Conservation (phyloP, 495 filamentous ascomycete species). For the Xylaria flabelliformis region DNA sequence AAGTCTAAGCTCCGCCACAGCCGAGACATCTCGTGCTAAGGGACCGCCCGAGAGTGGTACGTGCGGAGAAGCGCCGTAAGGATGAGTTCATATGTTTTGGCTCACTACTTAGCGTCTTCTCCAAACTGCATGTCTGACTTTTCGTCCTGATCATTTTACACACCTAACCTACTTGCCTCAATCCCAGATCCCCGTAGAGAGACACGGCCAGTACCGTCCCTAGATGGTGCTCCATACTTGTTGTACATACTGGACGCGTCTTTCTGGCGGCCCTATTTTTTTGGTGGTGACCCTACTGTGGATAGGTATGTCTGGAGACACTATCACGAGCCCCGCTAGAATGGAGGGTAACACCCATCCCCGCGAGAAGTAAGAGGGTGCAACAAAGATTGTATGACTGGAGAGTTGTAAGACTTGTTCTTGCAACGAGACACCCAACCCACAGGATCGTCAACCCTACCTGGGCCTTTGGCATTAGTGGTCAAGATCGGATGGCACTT, state of each 20-base stretch:
- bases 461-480: not conserved
- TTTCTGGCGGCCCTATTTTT: not conserved
- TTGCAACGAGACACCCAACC: constrained; percentile 20
- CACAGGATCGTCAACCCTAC: constrained; percentile 26
- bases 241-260: not conserved
- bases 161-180: constrained; percentile 3
- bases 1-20: constrained; percentile 10
- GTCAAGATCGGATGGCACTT: not conserved
- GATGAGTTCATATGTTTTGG: constrained; percentile 11
- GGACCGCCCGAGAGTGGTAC: not conserved
- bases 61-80: constrained; percentile 19
- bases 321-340: constrained; percentile 23
- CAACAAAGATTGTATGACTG: not conserved
- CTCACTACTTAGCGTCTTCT: constrained; percentile 1
- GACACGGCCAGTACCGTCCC: constrained; percentile 6
- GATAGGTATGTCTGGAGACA: constrained; percentile 14
- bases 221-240: not conserved
- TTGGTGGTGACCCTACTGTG: not conserved
- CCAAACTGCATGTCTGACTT: constrained; percentile 9
- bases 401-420: not conserved
- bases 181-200: constrained; percentile 11
- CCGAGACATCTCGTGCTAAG: constrained; percentile 2
- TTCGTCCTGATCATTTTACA: not conserved
- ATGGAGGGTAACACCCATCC: constrained; percentile 8
- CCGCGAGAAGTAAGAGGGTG: not conserved